Evolutionary conservation across 805 yeast species (phyloP).

Genomic region (Yarrowia divulgata): DNA sequence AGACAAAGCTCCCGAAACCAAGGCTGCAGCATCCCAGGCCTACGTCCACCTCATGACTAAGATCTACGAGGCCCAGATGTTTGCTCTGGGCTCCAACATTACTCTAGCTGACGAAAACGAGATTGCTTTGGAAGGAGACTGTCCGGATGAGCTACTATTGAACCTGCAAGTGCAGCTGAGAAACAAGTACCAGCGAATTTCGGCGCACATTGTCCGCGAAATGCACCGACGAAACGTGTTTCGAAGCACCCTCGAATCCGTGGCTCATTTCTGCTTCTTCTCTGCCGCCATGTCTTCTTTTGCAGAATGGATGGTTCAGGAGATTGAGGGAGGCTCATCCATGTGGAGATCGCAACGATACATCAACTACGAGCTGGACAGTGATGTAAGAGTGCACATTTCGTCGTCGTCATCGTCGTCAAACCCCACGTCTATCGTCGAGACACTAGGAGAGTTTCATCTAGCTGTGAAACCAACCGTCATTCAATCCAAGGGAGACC

Average conservation of each 20-base stretch:
- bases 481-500: slow-evolving; percentile 1
- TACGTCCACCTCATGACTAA: slow-evolving; percentile 3
- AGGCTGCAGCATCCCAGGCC: slow-evolving; percentile 21
- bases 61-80: slow-evolving; percentile 13
- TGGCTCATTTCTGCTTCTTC: not conserved
- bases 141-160: slow-evolving; percentile 4
- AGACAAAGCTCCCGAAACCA: not conserved
- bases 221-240: slow-evolving; percentile 17
- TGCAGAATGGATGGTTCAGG: slow-evolving; percentile 27
- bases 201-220: not conserved
- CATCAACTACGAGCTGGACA: slow-evolving; percentile 25
- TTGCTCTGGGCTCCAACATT: slow-evolving; percentile 14
- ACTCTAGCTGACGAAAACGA: not conserved
- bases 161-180: slow-evolving; percentile 10
- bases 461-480: slow-evolving; percentile 3
- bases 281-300: not conserved
- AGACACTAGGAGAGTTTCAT: not conserved
- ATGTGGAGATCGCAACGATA: slow-evolving; percentile 28
- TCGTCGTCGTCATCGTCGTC: not conserved
- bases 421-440: not conserved
- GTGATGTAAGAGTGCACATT: slow-evolving; percentile 4
- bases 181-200: not conserved
- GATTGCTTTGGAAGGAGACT: not conserved
- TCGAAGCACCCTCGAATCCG: not conserved
- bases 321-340: not conserved